phyloP scores from a whole-genome alignment of 768 basidiomycete species.

The Flagelloscypha sp. region DNA sequence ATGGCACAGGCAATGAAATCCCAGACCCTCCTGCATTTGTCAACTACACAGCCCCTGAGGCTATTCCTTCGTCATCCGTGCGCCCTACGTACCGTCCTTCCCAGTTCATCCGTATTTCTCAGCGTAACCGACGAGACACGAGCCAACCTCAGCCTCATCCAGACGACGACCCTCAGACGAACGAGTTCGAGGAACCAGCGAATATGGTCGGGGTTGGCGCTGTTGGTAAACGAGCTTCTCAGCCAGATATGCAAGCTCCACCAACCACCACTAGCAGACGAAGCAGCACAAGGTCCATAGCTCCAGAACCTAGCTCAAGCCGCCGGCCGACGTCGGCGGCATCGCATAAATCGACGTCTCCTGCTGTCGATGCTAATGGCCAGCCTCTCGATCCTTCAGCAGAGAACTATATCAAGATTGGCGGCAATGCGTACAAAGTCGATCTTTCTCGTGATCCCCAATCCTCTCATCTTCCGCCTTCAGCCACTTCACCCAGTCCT shows the following conservation, averaged over 20 bases:
- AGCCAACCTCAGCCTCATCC: conserved; percentile 17
- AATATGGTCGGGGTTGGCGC: conserved; percentile 72
- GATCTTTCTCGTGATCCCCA: conserved; percentile 64
- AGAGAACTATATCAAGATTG: conserved; percentile 65
- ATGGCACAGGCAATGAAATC: conserved; percentile 82
- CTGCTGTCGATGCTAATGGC: conserved; percentile 38
- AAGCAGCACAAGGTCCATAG: too few species aligned
- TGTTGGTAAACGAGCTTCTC: too few species aligned
- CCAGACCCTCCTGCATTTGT: conserved; percentile 85
- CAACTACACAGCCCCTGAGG: conserved; percentile 65
- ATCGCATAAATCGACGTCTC: conserved; percentile 18
- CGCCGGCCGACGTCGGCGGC: too few species aligned
- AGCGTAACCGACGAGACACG: conserved; percentile 29
- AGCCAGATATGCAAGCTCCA: conserved; percentile 17
- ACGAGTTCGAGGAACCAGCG: conserved; percentile 42
- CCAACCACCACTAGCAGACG: conserved; percentile 16
- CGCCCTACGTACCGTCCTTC: conserved; percentile 51
- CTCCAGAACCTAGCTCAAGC: too few species aligned
- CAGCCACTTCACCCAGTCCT: conserved; percentile 20
- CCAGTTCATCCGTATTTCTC: conserved; percentile 34
- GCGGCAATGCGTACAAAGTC: conserved; percentile 56
- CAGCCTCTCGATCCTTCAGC: conserved; percentile 59
- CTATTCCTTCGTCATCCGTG: conserved; percentile 51
- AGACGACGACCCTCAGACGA: conserved; percentile 33
- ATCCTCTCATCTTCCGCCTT: conserved; percentile 19